phyloP scores from a whole-genome alignment of 2,329 filamentous ascomycete genomes.

The Microcyclospora pomicola region DNA sequence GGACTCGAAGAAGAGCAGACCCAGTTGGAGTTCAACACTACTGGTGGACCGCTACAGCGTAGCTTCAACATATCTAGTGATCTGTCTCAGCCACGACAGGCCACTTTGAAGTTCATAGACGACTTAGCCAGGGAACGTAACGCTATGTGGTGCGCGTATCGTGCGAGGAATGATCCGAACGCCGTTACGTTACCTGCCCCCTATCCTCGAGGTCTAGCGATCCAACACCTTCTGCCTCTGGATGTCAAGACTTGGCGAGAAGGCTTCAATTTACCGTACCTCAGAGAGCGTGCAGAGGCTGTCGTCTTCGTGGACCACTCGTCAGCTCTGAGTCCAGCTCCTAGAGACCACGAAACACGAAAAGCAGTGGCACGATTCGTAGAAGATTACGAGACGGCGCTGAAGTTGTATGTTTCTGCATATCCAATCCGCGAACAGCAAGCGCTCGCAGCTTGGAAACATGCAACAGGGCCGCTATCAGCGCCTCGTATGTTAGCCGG shows the following conservation, averaged over 20 bases:
- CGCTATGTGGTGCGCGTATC: slow-evolving; percentile 18
- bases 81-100: slow-evolving; percentile 4
- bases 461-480: slow-evolving; percentile 19
- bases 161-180: not conserved
- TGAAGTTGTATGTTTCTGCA: slow-evolving; percentile 8
- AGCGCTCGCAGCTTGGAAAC: slow-evolving; percentile 10
- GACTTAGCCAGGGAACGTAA: slow-evolving; percentile 22
- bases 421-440: too few species aligned
- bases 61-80: slow-evolving; percentile 1
- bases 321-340: slow-evolving; percentile 9
- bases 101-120: slow-evolving; percentile 23
- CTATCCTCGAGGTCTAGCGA: not conserved
- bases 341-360: slow-evolving; percentile 13
- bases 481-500: slow-evolving; percentile 13
- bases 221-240: too few species aligned
- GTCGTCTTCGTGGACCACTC: slow-evolving; percentile 4
- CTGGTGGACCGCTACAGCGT: slow-evolving; percentile 3
- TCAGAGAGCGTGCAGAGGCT: slow-evolving; percentile 1
- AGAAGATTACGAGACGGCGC: slow-evolving; percentile 20
- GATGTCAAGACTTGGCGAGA: too few species aligned
- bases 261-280: too few species aligned
- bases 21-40: slow-evolving; percentile 4
- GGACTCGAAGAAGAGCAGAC: slow-evolving; percentile 10
- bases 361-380: slow-evolving; percentile 22
- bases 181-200: slow-evolving; percentile 5